phyloP scores from a whole-genome alignment of 805 yeast genomes.

The Grigorovia transvaalensis region DNA sequence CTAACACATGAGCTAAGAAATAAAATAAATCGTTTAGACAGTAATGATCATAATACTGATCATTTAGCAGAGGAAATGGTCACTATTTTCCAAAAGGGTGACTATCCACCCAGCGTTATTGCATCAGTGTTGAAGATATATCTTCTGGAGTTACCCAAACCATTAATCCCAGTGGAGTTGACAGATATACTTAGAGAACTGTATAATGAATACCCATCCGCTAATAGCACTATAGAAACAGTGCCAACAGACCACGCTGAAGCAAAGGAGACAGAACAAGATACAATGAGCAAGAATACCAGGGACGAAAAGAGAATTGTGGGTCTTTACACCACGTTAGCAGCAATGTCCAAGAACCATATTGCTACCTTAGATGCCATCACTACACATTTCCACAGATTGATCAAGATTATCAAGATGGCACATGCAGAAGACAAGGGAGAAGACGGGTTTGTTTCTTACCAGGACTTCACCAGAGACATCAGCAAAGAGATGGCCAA shows the following conservation, averaged over 20 bases:
- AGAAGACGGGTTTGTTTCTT: conserved; percentile 13
- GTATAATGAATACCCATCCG: conserved; percentile 41
- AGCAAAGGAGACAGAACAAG: conserved; percentile 4
- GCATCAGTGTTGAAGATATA: conserved; percentile 65
- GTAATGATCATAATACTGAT: conserved; percentile 18
- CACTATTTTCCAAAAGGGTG: conserved; percentile 20
- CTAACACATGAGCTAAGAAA: conserved; percentile 53
- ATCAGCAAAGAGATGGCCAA: conserved; percentile 59
- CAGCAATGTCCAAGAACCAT: conserved; percentile 58
- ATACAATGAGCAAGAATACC: too few species aligned
- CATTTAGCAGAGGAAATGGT: conserved; percentile 21
- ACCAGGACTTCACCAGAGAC: conserved; percentile 32
- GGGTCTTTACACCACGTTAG: conserved; percentile 56
- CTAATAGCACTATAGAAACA: not conserved
- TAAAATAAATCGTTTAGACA: conserved; percentile 33
- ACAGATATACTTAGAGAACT: conserved; percentile 62
- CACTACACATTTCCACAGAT: conserved; percentile 61
- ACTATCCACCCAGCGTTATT: conserved; percentile 44
- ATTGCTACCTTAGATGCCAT: conserved; percentile 73
- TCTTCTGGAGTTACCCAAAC: conserved; percentile 69
- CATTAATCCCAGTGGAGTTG: conserved; percentile 52
- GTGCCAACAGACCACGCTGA: conserved; percentile 13
- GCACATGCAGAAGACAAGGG: conserved; percentile 18
- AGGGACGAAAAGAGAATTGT: conserved; percentile 33
- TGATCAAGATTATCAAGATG: conserved; percentile 45